Evolutionary conservation across 768 basidiomycete species (phyloP), one percentile per base, ranked within the genome.

Genomic region (Amanita pallidorosea): DNA sequence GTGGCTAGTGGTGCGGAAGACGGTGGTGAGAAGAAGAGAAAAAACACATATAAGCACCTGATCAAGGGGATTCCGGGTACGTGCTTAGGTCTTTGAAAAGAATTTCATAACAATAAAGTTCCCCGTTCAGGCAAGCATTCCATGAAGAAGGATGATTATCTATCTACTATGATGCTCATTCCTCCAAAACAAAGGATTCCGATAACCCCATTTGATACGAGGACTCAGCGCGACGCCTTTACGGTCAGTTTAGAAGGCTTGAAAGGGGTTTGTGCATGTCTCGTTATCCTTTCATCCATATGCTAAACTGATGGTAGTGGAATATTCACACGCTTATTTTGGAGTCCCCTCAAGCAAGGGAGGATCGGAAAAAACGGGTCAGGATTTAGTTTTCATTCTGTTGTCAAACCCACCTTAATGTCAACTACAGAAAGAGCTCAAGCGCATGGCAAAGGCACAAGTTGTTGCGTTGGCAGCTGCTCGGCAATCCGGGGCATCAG

Each of bases 321-420:
- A 87, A 86, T 59, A 66, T 75, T 13, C 74, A 70, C 49, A 63
- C 76, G 7, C 68, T 86, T 20, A 70, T 87, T 3, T 65, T 75
- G 27, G 84, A 85, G 64, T 80, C 83, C 4, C 77, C 82, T 1
- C 85, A 87, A 65, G 85, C 84, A 37, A 70, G 80, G 50, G 85
- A 87, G 64, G 85, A 87, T 66, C 72, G 84, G 62, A 86, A 81
- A 72, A 82, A 78, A 68, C 77, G 83, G 71, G 84, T 85, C 44
- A 58, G 83, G 76, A 41, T 55, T 47, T 42, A 18, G 51, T 53
- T 41, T n/a, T 56, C 34, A 37, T 45, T 49, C 46, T 29, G 20
- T 27, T 27, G 35, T 27, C 38, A 17, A 27, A 18, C 35, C 43
- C 31, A 43, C 23, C 43, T 22, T 43, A 41, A 53, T 27, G 20